Conservation (phyloP, 139 green algal species). For the Mesostigma viride region DNA sequence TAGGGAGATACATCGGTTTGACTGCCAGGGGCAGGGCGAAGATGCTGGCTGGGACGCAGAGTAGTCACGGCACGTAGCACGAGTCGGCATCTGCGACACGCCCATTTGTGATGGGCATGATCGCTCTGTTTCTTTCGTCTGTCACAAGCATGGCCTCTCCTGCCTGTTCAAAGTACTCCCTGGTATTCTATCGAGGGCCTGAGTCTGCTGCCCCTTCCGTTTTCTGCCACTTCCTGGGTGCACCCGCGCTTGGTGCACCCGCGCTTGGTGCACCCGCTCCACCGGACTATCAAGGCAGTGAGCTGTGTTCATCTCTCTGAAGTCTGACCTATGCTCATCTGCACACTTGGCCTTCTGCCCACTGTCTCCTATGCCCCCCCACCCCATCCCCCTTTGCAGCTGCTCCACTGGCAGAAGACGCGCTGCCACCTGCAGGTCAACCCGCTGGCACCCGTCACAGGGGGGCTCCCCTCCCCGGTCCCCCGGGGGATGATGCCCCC, state of each 20-base stretch:
- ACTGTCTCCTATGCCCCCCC: neutral
- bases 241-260: no score
- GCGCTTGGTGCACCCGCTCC: no score
- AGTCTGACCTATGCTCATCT: no score
- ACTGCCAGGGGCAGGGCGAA: neutral
- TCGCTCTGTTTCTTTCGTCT: neutral
- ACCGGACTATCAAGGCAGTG: no score
- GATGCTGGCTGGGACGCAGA: neutral
- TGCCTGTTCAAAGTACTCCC: neutral
- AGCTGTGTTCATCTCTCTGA: neutral
- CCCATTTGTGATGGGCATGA: neutral
- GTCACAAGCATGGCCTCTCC: neutral
- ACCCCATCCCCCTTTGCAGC: slow-evolving; percentile 33
- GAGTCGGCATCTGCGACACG: neutral
- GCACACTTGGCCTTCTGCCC: neutral
- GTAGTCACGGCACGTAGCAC: neutral
- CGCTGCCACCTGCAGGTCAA: neutral
- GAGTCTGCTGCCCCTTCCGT: no score
- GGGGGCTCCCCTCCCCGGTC: neutral
- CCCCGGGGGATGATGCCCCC: no score
- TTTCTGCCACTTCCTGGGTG: no score
- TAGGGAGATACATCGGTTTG: no score
- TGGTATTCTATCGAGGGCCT: neutral
- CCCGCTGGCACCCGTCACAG: neutral
- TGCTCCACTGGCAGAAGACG: slow-evolving; percentile 82